Percentiles rank a stretch among this genome's conserved stretches.
Conservation (phyloP, 495 filamentous ascomycete species). For the Astrothelium subdiscretum region DNA sequence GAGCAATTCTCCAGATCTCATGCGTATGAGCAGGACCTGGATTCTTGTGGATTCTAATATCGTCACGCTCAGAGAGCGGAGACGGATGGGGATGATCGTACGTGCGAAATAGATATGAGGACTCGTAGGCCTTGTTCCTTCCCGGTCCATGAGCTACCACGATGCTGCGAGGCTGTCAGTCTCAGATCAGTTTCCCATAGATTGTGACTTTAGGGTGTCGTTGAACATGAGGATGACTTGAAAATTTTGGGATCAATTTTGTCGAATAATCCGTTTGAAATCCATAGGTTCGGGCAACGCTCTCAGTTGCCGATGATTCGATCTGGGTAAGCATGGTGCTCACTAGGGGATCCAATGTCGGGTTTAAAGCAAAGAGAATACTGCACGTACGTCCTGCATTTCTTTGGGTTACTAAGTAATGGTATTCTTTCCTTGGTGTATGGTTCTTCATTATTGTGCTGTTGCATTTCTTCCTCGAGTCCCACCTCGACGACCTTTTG, state of each 20-base stretch:
- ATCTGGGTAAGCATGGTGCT: no score
- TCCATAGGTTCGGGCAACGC: no score
- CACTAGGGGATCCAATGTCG: neutral
- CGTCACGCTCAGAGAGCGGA: neutral
- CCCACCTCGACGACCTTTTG: neutral
- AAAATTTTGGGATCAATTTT: no score
- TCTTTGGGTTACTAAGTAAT: neutral
- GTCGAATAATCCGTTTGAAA: no score
- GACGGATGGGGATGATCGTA: neutral
- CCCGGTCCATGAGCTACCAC: neutral
- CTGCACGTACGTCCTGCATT: neutral
- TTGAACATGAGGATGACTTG: no score
- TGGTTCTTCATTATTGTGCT: neutral
- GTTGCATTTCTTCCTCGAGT: neutral
- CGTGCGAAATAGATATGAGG: neutral
- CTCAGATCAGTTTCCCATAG: no score
- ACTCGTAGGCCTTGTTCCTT: neutral
- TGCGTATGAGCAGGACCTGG: neutral
- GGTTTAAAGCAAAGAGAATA: neutral
- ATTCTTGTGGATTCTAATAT: neutral
- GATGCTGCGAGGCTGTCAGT: neutral
- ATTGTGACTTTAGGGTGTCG: no score
- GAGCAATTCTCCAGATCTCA: neutral
- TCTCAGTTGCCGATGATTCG: no score
- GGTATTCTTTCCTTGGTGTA: neutral